These are phyloP conservation scores for Santalum album DNA, from an alignment of 164 flowering plant species.

Conservation along the genomic window DNA sequence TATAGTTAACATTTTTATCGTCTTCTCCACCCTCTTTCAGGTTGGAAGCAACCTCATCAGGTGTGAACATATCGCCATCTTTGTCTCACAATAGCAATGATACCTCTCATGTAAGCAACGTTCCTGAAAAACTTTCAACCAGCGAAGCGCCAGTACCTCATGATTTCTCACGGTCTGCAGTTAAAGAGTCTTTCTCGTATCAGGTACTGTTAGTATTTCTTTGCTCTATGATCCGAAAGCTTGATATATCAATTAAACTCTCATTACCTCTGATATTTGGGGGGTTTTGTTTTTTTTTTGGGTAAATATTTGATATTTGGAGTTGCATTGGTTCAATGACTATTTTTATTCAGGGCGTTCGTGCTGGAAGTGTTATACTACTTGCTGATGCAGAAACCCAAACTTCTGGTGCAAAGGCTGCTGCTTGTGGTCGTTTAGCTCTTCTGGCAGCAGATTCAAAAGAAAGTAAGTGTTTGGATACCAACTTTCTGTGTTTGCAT, in stretches of 20 bases:
- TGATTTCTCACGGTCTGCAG: slow-evolving; percentile 22
- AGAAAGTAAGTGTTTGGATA: slow-evolving; percentile 39
- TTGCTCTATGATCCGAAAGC: neutral
- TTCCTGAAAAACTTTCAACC: slow-evolving; percentile 21
- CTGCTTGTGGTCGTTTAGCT: slow-evolving; percentile 73
- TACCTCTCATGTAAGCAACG: slow-evolving; percentile 13
- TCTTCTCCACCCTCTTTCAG: slow-evolving; percentile 21
- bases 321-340: slow-evolving; percentile 1
- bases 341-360: slow-evolving; percentile 29
- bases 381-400: slow-evolving; percentile 54
- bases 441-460: slow-evolving; percentile 59
- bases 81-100: slow-evolving; percentile 14
- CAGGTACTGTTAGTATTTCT: slow-evolving; percentile 28
- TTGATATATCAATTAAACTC: neutral
- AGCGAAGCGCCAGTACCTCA: slow-evolving; percentile 12
- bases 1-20: slow-evolving; percentile 1
- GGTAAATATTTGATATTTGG: too few relatives aligned
- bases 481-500: neutral
- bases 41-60: slow-evolving; percentile 69
- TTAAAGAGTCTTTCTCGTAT: slow-evolving; percentile 19
- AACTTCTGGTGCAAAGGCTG: slow-evolving; percentile 86
- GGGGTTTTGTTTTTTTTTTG: too few relatives aligned
- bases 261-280: neutral
- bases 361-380: slow-evolving; percentile 30
- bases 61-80: slow-evolving; percentile 43